Base-by-base conservation (phyloP, 495 filamentous ascomycete genomes). In the Glutinoglossum americanum region DNA sequence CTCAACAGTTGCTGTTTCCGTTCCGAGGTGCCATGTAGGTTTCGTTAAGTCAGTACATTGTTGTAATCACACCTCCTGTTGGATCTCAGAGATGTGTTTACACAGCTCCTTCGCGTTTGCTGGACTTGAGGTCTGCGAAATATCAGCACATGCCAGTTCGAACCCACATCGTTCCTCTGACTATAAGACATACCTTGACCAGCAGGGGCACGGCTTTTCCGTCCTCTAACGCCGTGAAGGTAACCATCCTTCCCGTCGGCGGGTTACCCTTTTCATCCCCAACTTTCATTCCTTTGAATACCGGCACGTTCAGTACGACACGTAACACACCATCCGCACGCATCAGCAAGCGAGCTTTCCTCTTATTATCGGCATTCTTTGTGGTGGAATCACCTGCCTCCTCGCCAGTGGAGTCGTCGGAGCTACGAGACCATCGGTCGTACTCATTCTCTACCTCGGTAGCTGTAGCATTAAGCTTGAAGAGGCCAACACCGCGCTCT, bases 291-390 rank as follows among this genome's bases (percentile, higher is more conserved):
- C 78, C 76, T 62, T 83, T 80, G 51, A 84, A 77, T 57, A 95
- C 72, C 0, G 79, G 76, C 3, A 82, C 82, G 68, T 95, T 95
- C 41, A 95, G 74, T 64, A 92, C 80, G n/a, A 94, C 81, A n/a
- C 86, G 78, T 56, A 83, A 75, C 5, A 83, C 85, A 44, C 85
- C 84, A 60, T 94, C 87, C 47, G 90, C 87, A 5, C 89, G 80
- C 82, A 95, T 87, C 59, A 95, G 77, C 62, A 95, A 76, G 26
- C 89, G 81, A 11, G 79, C 79, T 26, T 71, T 66, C 59, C 71
- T 74, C 13, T 61, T 54, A 21, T 49, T 45, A 56, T 41, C 48
- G 10, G 57, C 26, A 41, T 39, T 57, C 28, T 63, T 61, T 19
- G 55, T 33, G 37, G 53, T 61, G 17, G 57, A 45, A 8, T 62